These are phyloP conservation scores for Aspergillus quadrilineatus DNA, from an alignment of 2,329 filamentous ascomycete species.

Conservation along the genomic window DNA sequence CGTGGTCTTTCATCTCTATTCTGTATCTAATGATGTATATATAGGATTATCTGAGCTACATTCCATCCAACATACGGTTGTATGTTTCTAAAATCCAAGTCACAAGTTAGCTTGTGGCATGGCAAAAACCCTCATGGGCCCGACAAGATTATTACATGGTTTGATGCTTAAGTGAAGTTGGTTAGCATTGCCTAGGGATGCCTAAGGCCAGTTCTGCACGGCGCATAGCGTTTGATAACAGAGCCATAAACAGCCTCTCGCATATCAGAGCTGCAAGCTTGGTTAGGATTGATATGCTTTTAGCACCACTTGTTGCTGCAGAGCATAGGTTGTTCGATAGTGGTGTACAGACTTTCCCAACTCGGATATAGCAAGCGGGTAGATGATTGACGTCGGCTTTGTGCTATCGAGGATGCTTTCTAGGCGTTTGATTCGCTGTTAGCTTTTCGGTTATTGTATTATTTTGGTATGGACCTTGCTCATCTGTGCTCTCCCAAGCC, in stretches of 20 bases:
- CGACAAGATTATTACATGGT: no score
- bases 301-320: not conserved
- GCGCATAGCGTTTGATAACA: no score
- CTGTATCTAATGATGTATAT: conserved; percentile 3
- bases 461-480: not conserved
- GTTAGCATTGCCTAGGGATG: no score
- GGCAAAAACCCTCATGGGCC: no score
- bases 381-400: not conserved
- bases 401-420: not conserved
- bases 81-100: not conserved
- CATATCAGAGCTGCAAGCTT: not conserved
- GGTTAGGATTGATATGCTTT: not conserved
- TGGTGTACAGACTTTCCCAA: not conserved
- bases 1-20: not conserved
- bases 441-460: not conserved
- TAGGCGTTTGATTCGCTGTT: not conserved
- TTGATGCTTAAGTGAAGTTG: no score
- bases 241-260: not conserved
- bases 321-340: not conserved
- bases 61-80: not conserved
- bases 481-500: not conserved
- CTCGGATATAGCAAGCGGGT: not conserved
- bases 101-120: no score
- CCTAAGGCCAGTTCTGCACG: no score
- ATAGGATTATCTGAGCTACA: not conserved